phyloP scores from a whole-genome alignment of 176 grass and related monocot species.

The Aegilops speltoides region DNA sequence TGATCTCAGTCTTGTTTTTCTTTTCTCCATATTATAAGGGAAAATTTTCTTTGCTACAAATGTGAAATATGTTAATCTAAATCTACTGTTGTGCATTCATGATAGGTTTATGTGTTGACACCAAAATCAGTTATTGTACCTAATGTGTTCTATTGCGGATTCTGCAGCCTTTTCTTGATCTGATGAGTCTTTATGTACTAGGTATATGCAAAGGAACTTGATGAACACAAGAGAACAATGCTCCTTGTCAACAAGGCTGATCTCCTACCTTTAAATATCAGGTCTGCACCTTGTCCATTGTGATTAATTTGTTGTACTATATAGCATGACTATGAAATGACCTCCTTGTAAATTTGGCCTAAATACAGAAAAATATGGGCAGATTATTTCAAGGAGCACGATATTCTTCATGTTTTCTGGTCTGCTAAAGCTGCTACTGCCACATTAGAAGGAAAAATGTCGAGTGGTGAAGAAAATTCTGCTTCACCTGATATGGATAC shows the following conservation, averaged over 20 bases:
- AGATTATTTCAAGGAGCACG: slow-evolving; percentile 69
- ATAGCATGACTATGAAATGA: background rate
- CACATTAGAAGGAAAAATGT: slow-evolving; percentile 71
- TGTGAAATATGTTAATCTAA: background rate
- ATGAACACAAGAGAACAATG: slow-evolving; percentile 82
- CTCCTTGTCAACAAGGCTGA: slow-evolving; percentile 98
- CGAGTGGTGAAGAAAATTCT: slow-evolving; percentile 41
- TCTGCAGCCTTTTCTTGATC: background rate
- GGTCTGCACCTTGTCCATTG: slow-evolving; percentile 27
- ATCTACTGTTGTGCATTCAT: background rate
- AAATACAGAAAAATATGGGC: slow-evolving; percentile 77
- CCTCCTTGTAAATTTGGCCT: slow-evolving; percentile 9
- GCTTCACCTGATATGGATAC: slow-evolving; percentile 54
- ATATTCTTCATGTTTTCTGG: slow-evolving; percentile 88
- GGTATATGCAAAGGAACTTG: slow-evolving; percentile 79
- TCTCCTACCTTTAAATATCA: slow-evolving; percentile 75
- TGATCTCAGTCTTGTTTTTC: background rate
- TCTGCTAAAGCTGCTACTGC: slow-evolving; percentile 91
- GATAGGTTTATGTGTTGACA: background rate
- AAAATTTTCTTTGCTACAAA: background rate
- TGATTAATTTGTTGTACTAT: slow-evolving; percentile 3
- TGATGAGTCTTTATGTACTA: slow-evolving; percentile 36
- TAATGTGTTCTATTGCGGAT: background rate
- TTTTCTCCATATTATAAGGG: background rate
- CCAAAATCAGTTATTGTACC: background rate